Base-by-base conservation (phyloP, 305 asterid species). In the Plantago coronopus region DNA sequence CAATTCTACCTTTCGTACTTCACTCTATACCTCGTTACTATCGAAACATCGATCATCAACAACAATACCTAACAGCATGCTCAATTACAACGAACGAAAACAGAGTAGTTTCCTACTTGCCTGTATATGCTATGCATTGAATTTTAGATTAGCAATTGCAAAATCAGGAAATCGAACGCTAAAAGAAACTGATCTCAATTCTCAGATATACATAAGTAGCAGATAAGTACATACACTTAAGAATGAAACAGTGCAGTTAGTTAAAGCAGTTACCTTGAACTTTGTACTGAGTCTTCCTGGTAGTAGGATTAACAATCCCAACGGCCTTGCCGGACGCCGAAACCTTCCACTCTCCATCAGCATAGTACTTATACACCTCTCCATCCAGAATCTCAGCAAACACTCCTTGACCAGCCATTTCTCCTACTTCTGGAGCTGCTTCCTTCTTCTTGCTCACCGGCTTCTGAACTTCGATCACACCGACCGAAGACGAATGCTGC, bases 331-430 rank as follows among this genome's bases (percentile, higher is more conserved):
- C 95, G 34, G 97, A 86, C 5, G 88, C 64, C 48, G 95, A 88
- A 25, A 63, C 77, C 66, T 72, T 86, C 98, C 98, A 91, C 63
- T 83, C 97, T 60, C 98, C 95, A 58, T 91, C 95, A 11, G 78
- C 81, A 61, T 88, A 88, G 69, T 84, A 91, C 71, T 84, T 88
- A 63, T 68, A 91, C 59, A 79, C 95, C 58, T 85, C 98, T 10
- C 87, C 94, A 37, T 91, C 95, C 48, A 80, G 68, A 29, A 88
- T 88, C 64, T 88, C 98, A 7, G 74, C 72, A 75, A 91, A 91
- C 66, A 62, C 91, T 48, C 95, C 96, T 34, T 42, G 72, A 19
- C 95, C 96, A 53, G 97, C 95, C 95, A 87, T 89, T 66, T 74
- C 31, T 3, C 29, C 29, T 23, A 61, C 37, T 14, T 50, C 43